Conservation (phyloP, 805 yeast species). For the Debaryomyces tyrocola region DNA sequence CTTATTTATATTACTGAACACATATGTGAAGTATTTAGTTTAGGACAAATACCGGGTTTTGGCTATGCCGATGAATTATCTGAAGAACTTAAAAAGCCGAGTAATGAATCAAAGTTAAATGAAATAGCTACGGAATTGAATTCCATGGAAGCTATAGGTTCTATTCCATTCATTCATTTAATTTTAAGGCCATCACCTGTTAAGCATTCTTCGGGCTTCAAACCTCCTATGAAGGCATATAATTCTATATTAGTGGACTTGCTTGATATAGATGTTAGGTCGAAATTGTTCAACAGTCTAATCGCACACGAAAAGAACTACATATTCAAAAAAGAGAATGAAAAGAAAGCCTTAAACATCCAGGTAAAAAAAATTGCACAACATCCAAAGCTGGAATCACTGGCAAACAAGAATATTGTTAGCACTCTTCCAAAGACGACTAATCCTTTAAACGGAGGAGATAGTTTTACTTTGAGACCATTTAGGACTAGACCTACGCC, state of each 20-base stretch:
- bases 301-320: conserved; percentile 28
- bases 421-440: conserved; percentile 16
- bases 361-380: conserved; percentile 1
- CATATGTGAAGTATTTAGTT: conserved; percentile 21
- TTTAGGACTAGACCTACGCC: conserved; percentile 43
- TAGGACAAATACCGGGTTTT: conserved; percentile 23
- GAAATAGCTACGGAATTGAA: conserved; percentile 20
- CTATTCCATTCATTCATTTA: conserved; percentile 41
- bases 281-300: conserved; percentile 16
- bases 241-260: conserved; percentile 26
- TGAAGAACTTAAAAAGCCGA: conserved; percentile 9
- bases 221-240: conserved; percentile 36
- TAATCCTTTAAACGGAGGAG: conserved; percentile 19
- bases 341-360: conserved; percentile 18
- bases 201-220: conserved; percentile 36
- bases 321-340: conserved; percentile 29
- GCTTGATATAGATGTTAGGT: conserved; percentile 22
- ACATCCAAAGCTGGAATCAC: conserved; percentile 3
- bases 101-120: conserved; percentile 4
- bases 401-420: conserved; percentile 1
- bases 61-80: conserved; percentile 30
- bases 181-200: conserved; percentile 40
- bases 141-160: conserved; percentile 35
- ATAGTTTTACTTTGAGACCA: conserved; percentile 39
- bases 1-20: conserved; percentile 37